Evolutionary conservation across 176 grass and related monocot species (phyloP), one percentile per base, ranked within the genome.

Genomic region (Phragmites australis): DNA sequence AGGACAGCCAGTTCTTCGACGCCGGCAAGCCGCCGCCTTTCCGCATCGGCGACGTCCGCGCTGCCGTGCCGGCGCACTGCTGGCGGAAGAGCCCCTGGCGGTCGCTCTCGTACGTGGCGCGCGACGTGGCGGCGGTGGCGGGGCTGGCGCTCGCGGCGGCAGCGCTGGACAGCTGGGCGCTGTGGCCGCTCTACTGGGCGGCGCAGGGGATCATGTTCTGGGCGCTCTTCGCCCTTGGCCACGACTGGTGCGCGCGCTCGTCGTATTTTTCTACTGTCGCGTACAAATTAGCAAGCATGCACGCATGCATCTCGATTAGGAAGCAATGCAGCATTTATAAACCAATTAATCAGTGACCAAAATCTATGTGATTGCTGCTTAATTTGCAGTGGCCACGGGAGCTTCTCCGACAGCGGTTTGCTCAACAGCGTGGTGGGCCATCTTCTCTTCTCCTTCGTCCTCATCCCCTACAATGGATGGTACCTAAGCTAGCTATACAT

Each of bases 191-290:
- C 10, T 97, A 97, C 80, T 97, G 94, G 94, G 79, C 81, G 4
- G 91, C 94, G 43, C 94, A 97, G 80, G 94, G 94, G 16, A 93
- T 87, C 54, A 97, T 97, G 94, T 97, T 97, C 83, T 97, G 94
- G 94, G 91, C 91, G 37, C 91, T 97, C 74, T 97, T 94, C 89
- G 89, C 94, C 84, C 91, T 97, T 9, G 94, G 94, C 0, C 94
- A 97, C 81, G 94, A 97, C 81, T 93, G 91, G 91, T 97, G 75
- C 2, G 2, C 4, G n/a, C 25, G 2, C 8, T 45, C 11, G 9
- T 12, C 6, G 10, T 2, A 2, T 45, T 9, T 45, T 9, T 37
- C 34, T 37, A 5, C 5, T 2, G 34, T 37, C 5, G 34, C n/a
- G n/a, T n/a, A n/a, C n/a, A n/a, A n/a, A n/a, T n/a, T n/a, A n/a